phyloP scores from a whole-genome alignment of 495 filamentous ascomycete species.

The Pyronema omphalodes region DNA sequence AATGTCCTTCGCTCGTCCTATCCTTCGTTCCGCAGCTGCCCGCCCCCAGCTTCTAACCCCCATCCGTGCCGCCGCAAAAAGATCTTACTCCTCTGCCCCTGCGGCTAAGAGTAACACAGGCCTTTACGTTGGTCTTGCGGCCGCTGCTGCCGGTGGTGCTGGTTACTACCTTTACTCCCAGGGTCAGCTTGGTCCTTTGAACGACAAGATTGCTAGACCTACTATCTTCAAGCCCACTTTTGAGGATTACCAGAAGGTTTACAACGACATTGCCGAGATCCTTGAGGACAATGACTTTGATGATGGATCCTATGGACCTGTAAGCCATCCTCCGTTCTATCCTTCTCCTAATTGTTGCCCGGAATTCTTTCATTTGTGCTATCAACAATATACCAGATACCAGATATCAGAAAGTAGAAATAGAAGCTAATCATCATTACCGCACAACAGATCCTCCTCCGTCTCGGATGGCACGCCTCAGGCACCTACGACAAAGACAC shows the following conservation, averaged over 20 bases:
- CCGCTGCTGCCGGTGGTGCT: slow-evolving; percentile 43
- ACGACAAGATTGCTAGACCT: slow-evolving; percentile 27
- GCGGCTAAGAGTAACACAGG: slow-evolving; percentile 36
- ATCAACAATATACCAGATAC: no score
- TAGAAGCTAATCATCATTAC: slow-evolving; percentile 30
- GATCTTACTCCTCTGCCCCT: slow-evolving; percentile 52
- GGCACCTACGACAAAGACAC: slow-evolving; percentile 83
- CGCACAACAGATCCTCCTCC: slow-evolving; percentile 39
- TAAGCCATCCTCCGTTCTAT: slow-evolving; percentile 24
- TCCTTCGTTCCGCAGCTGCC: slow-evolving; percentile 32
- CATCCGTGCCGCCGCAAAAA: slow-evolving; percentile 33
- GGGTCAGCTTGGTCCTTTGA: slow-evolving; percentile 30
- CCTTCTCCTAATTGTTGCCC: not conserved
- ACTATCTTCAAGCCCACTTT: slow-evolving; percentile 53
- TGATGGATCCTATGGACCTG: slow-evolving; percentile 89
- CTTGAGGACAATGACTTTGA: slow-evolving; percentile 89
- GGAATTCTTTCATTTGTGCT: not conserved
- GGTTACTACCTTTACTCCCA: slow-evolving; percentile 54
- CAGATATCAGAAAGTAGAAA: no score
- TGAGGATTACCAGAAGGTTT: slow-evolving; percentile 90
- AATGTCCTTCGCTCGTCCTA: slow-evolving; percentile 38
- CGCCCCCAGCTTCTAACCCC: slow-evolving; percentile 33
- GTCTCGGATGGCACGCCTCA: slow-evolving; percentile 74
- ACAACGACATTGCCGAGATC: slow-evolving; percentile 61
- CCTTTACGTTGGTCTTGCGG: slow-evolving; percentile 36